Percentiles rank a stretch among this genome's conserved stretches.
Conservation (phyloP, 148 eudicot species). For the Silene conica region DNA sequence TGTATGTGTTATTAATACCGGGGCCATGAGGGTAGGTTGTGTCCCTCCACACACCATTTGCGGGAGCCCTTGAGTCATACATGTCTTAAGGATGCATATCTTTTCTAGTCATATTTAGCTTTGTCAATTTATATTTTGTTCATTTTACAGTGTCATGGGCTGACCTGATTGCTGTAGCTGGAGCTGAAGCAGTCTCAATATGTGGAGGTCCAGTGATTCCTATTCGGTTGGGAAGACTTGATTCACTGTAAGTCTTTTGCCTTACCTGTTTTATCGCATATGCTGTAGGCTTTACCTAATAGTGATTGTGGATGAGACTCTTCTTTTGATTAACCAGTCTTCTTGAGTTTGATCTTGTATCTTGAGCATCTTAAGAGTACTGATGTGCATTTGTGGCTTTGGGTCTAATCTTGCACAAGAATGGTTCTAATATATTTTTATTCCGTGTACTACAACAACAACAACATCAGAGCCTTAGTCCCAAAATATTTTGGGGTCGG, state of each 20-base stretch:
- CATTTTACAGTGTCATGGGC: conserved; percentile 75
- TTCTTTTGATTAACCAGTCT: neutral
- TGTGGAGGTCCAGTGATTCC: conserved; percentile 89
- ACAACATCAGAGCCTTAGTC: too few species aligned
- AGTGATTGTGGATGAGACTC: neutral
- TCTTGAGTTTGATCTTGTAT: neutral
- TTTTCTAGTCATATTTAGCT: neutral
- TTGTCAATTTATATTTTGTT: conserved; percentile 15
- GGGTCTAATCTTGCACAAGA: neutral
- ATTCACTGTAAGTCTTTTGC: conserved; percentile 52
- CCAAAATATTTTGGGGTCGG: too few species aligned
- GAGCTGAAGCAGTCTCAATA: conserved; percentile 84
- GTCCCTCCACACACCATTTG: too few species aligned
- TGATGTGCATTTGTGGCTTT: neutral
- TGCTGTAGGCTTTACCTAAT: neutral
- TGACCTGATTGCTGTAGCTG: conserved; percentile 86
- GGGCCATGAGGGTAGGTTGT: neutral
- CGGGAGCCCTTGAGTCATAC: too few species aligned
- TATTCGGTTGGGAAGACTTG: conserved; percentile 73
- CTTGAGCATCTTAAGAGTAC: neutral
- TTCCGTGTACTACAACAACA: too few species aligned
- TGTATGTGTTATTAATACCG: neutral
- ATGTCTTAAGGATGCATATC: neutral
- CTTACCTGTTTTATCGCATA: conserved; percentile 7
- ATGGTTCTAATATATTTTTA: neutral